Evolutionary conservation across 2,329 filamentous ascomycete genomes (phyloP), one percentile per base, ranked within the genome.

Genomic region (Westerdykella sp.): DNA sequence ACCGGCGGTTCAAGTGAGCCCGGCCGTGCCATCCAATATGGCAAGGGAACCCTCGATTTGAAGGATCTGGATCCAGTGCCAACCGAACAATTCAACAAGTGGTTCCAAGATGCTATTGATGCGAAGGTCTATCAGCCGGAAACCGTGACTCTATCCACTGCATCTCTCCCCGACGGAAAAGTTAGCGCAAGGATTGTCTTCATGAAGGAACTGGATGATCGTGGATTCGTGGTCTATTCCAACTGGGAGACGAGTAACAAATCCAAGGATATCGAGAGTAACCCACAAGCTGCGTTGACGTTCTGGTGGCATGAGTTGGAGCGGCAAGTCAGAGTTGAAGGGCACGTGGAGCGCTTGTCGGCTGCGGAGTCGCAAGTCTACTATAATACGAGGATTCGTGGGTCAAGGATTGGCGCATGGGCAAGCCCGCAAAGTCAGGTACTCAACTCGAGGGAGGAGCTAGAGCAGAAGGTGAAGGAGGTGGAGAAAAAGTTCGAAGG

Each of bases 221-320:
- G 66, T 15, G 89, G 90, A 13, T 98, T 94, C 69, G 88, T 97
- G 35, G 76, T 98, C 39, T 98, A 97, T 75, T 85, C 81, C 60
- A 98, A 98, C 68, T 91, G 90, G 73, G 89, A 81, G 47, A 93
- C 86, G 0, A 87, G 81, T 46, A 70, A 77, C 22, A 81, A 83
- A 71, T 79, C 82, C 1, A 60, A 69, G 39, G 87, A 95, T 63
- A 70, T 93, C 6, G 75, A 72, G 16, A 75, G 69, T 4, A 98
- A 97, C 67, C 78, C 79, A 22, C 84, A 85, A 70, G 91, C 87
- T 0, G 81, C 82, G 38, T 73, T 98, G 56, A 88, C 87, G 5
- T 98, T 98, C 66, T 89, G 83, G 81, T 98, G 93, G 93, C 79
- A 83, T 53, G 75, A 80, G 42, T 67, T 93, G 46, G 90, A 98